Base-by-base conservation (phyloP, 495 filamentous ascomycete species). In the Penicillium coffeae region DNA sequence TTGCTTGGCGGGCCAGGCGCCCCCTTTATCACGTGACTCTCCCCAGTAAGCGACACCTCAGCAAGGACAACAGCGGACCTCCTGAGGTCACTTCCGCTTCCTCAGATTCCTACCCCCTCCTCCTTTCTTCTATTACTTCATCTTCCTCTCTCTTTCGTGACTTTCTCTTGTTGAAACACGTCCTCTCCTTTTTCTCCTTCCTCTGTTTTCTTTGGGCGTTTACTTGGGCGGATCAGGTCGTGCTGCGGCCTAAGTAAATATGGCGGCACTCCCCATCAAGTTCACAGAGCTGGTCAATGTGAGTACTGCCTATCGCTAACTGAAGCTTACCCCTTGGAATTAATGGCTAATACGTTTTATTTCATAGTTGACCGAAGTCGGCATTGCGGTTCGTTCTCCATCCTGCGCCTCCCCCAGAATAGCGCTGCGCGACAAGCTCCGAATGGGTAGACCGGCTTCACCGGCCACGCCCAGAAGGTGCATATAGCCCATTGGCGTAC, bases 231-330 rank as follows among this genome's bases (percentile, higher is more conserved):
- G 64, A 74, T 76, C 60, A 71, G 73, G 72, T 72, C 71, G 70
- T 69, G 46, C 57, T 64, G 59, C 71, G 66, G 66, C 68, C 72
- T 64, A 62, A 59, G 65, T 72, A 75, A 78, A 76, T 69, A 87
- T 80, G 82, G 84, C 83, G 78, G 79, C 81, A 61, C 71, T 96
- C 58, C 91, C 91, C 57, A 96, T 96, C 77, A 89, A 89, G 73
- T 96, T 96, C 70, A 88, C 86, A 67, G 91, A 96, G 82, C 79
- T 95, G 62, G 76, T 94, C 62, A 87, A 88, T 82, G 87, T 95
- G 79, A 65, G 77, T 68, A 47, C 7, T 27, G 2, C 15, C 12
- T 18, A 2, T 36, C 20, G 27, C 20, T 21, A 13, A 5, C 14
- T 14, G n/a, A 0, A 38, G 1, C 18, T 27, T 21, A 10, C 15